A percentile compares a stretch with the other conserved stretches of the same genome.
Conservation (phyloP, 345 rosid genomes). For the Aquilaria yunnanensis region DNA sequence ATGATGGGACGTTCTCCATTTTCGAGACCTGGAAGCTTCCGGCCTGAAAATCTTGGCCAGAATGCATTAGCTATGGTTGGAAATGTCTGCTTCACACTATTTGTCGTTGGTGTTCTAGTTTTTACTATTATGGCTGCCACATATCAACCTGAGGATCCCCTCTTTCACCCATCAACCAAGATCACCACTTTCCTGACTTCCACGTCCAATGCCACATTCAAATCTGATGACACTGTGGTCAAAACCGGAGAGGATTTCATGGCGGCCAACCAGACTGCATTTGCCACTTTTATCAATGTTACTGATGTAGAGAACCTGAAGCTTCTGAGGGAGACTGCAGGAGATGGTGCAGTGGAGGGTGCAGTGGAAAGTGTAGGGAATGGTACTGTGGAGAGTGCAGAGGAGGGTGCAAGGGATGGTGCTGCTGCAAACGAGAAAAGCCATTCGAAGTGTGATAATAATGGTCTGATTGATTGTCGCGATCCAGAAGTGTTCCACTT, state of each 20-base stretch:
- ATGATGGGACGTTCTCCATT: constrained; percentile 58
- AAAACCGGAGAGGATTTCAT: constrained; percentile 92
- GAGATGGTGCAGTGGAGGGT: not conserved
- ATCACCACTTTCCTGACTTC: constrained; percentile 80
- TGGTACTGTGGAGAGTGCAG: not conserved
- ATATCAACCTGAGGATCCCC: constrained; percentile 84
- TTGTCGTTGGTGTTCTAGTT: constrained; percentile 69
- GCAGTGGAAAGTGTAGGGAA: not conserved
- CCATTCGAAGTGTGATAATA: constrained; percentile 26
- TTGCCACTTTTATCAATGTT: constrained; percentile 51
- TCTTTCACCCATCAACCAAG: constrained; percentile 75
- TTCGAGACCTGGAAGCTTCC: constrained; percentile 50
- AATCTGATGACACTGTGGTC: constrained; percentile 61
- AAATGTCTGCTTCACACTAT: constrained; percentile 76
- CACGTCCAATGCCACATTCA: constrained; percentile 69
- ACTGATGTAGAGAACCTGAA: constrained; percentile 46
- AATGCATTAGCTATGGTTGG: constrained; percentile 78
- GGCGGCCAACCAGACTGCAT: constrained; percentile 60
- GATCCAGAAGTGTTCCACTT: constrained; percentile 83
- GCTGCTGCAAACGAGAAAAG: constrained; percentile 4
- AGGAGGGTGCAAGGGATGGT: not conserved
- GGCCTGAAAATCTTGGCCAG: constrained; percentile 75
- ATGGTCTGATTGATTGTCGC: constrained; percentile 61
- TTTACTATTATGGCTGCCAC: constrained; percentile 94
- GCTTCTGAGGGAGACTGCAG: not conserved